phyloP scores from a whole-genome alignment of 805 yeast genomes.

The Candida morakotiae region DNA sequence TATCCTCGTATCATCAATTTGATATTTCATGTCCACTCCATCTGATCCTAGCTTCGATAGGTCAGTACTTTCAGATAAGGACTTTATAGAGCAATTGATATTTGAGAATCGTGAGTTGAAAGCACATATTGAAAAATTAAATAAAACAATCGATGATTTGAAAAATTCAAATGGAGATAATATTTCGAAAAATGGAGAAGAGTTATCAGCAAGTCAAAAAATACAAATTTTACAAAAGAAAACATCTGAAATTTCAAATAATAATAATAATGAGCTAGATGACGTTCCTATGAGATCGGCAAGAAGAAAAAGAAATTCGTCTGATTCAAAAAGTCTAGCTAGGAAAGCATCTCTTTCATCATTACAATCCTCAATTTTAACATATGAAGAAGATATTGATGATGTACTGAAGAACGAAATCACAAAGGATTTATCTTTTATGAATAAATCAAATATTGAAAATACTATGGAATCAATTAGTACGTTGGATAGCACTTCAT shows the following conservation, averaged over 20 bases:
- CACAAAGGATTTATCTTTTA: neutral
- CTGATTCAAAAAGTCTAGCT: constrained; percentile 1
- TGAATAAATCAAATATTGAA: neutral
- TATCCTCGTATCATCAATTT: too few relatives aligned
- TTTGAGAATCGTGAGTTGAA: constrained; percentile 34
- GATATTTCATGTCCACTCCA: constrained; percentile 19
- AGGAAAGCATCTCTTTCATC: neutral
- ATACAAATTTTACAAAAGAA: constrained; percentile 5
- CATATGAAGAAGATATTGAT: constrained; percentile 1
- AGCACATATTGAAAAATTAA: constrained; percentile 10
- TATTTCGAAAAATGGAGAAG: neutral
- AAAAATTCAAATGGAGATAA: neutral
- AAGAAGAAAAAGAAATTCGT: constrained; percentile 15
- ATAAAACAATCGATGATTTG: constrained; percentile 4
- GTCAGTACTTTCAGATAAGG: constrained; percentile 20
- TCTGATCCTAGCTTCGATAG: constrained; percentile 35
- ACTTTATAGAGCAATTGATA: constrained; percentile 31
- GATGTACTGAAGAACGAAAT: neutral
- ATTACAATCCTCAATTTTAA: constrained; percentile 1
- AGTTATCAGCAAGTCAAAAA: constrained; percentile 4
- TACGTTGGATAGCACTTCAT: neutral
- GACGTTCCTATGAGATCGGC: constrained; percentile 18
- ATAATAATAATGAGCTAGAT: neutral
- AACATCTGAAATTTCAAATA: too few relatives aligned
- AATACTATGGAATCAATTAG: neutral